phyloP scores from a whole-genome alignment of 139 green algal genomes.

The Chlorella sp. region DNA sequence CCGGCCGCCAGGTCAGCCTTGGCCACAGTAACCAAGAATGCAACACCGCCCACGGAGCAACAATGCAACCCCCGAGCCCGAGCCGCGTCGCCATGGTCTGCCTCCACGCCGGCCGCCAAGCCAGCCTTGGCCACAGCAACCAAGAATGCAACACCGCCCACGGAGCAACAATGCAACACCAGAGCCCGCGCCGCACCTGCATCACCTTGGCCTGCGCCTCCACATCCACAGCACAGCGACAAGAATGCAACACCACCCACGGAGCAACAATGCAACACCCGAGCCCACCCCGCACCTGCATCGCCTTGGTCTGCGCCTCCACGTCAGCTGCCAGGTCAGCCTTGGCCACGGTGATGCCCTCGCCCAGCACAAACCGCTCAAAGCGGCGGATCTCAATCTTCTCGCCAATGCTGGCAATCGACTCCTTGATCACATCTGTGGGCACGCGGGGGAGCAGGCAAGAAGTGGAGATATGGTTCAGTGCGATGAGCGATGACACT shows the following conservation, averaged over 20 bases:
- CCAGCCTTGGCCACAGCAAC: too few relatives aligned
- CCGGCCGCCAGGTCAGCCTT: slow-evolving; percentile 86
- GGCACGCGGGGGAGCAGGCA: background rate
- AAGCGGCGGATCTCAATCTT: slow-evolving; percentile 93
- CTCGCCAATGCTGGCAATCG: slow-evolving; percentile 88
- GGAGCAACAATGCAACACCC: background rate
- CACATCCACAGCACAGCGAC: slow-evolving; percentile 91
- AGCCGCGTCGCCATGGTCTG: slow-evolving; percentile 75
- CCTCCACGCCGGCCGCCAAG: slow-evolving; percentile 90
- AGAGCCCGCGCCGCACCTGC: slow-evolving; percentile 4
- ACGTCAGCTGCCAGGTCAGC: slow-evolving; percentile 91
- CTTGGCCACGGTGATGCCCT: slow-evolving; percentile 88
- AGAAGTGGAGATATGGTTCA: too few relatives aligned
- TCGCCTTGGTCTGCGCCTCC: slow-evolving; percentile 81
- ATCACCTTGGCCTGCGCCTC: slow-evolving; percentile 81
- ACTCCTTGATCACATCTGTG: slow-evolving; percentile 89
- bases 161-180: background rate
- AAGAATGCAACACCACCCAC: too few relatives aligned
- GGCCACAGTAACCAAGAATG: too few relatives aligned
- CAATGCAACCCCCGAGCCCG: background rate
- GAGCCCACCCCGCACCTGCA: slow-evolving; percentile 31
- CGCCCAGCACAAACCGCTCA: slow-evolving; percentile 83
- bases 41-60: background rate
- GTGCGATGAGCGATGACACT: too few relatives aligned
- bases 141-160: too few relatives aligned